Conservation (phyloP, 805 yeast genomes). For the Geotrichum ghanense region DNA sequence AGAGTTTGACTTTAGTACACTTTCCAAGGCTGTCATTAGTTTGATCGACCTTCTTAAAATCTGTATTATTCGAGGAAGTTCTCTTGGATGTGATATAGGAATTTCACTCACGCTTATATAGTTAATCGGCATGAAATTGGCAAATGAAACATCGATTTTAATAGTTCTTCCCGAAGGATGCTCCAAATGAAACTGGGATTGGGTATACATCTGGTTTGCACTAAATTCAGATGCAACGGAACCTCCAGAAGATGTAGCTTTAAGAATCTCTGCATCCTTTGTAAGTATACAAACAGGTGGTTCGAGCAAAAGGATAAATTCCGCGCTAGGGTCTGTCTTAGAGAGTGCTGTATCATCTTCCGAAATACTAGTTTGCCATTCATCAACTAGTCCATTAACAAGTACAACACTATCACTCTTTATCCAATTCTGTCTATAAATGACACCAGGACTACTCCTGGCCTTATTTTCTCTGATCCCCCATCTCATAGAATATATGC, state of each 20-base stretch:
- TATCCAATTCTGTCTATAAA: background rate
- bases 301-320: conserved; percentile 22
- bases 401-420: background rate
- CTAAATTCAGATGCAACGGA: background rate
- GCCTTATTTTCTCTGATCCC: background rate
- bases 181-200: conserved; percentile 4
- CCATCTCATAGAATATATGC: background rate
- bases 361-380: conserved; percentile 12
- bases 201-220: conserved; percentile 9
- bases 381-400: background rate
- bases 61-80: conserved; percentile 17
- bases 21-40: conserved; percentile 8
- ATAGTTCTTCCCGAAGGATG: conserved; percentile 8
- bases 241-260: conserved; percentile 5
- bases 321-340: conserved; percentile 19
- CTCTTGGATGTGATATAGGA: conserved; percentile 20
- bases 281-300: conserved; percentile 25
- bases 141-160: conserved; percentile 13
- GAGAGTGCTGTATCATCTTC: conserved; percentile 4
- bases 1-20: conserved; percentile 8
- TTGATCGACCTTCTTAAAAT: conserved; percentile 14
- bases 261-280: conserved; percentile 8
- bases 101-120: conserved; percentile 18
- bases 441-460: conserved; percentile 1
- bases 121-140: conserved; percentile 19